A percentile compares a stretch with the other conserved stretches of the same genome.
Evolutionary conservation across 495 filamentous ascomycete genomes (phyloP).

Genomic region (Lophium mytilinum): DNA sequence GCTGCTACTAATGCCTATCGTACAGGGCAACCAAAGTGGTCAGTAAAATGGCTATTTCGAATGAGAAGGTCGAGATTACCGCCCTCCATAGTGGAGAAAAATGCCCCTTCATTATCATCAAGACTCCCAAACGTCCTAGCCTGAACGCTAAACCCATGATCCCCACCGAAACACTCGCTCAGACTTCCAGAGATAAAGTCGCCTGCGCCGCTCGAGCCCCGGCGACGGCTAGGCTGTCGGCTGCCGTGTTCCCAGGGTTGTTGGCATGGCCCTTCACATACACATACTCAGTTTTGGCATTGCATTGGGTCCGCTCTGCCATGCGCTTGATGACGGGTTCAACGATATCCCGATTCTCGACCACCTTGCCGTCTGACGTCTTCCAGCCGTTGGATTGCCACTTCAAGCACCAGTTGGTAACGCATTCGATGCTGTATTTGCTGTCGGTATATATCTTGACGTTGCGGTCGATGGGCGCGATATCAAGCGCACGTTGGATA

Average conservation of each 20-base stretch:
- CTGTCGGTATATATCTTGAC: slow-evolving; percentile 74
- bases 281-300: slow-evolving; percentile 59
- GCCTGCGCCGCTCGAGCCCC: slow-evolving; percentile 36
- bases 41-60: too few species aligned
- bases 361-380: slow-evolving; percentile 56
- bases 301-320: slow-evolving; percentile 54
- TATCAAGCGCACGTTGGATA: slow-evolving; percentile 73
- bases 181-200: too few species aligned
- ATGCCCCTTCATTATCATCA: too few species aligned
- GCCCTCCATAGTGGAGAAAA: too few species aligned
- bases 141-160: too few species aligned
- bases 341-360: slow-evolving; percentile 81
- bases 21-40: too few species aligned
- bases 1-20: too few species aligned
- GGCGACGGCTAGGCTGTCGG: slow-evolving; percentile 69
- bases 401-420: slow-evolving; percentile 72
- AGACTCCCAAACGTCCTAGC: too few species aligned
- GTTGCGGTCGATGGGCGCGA: slow-evolving; percentile 53
- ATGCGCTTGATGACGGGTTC: slow-evolving; percentile 63
- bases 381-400: slow-evolving; percentile 79
- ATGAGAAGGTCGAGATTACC: too few species aligned
- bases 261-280: slow-evolving; percentile 81
- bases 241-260: slow-evolving; percentile 64
- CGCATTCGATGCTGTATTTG: slow-evolving; percentile 80
- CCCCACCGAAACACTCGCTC: too few species aligned